Conservation (phyloP, 2,329 filamentous ascomycete genomes). For the Fusarium humuli region DNA sequence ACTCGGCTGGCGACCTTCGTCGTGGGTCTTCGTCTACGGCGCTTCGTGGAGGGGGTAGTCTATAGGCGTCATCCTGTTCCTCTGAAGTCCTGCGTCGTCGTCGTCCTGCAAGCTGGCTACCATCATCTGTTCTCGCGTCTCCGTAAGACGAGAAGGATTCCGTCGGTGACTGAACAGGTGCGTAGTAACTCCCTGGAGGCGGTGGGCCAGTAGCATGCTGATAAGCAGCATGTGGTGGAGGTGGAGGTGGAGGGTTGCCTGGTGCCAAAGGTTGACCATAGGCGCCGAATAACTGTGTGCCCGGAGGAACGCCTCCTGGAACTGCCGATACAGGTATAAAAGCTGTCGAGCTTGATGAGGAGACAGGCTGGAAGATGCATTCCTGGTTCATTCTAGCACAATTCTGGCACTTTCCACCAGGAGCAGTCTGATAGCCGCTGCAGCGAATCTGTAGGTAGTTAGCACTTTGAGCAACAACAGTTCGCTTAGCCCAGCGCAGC, state of each 20-base stretch:
- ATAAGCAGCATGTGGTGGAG: conserved; percentile 42
- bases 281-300: conserved; percentile 67
- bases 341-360: conserved; percentile 65
- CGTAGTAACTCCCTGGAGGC: conserved; percentile 56
- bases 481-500: neutral
- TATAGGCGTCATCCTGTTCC: conserved; percentile 56
- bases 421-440: conserved; percentile 69
- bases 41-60: conserved; percentile 58
- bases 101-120: conserved; percentile 47
- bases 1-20: conserved; percentile 64
- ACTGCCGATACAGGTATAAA: conserved; percentile 70
- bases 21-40: conserved; percentile 62
- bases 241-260: conserved; percentile 44
- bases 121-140: conserved; percentile 51
- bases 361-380: conserved; percentile 71
- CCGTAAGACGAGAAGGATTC: conserved; percentile 57
- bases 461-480: conserved; percentile 11
- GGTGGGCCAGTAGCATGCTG: conserved; percentile 48
- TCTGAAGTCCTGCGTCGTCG: conserved; percentile 54
- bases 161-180: conserved; percentile 58
- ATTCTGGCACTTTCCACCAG: conserved; percentile 70
- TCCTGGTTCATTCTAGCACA: conserved; percentile 72
- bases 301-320: conserved; percentile 67
- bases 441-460: conserved; percentile 64
- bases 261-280: conserved; percentile 67